A percentile compares a stretch with the other conserved stretches of the same genome.
Conservation (phyloP, 2,329 filamentous ascomycete genomes). For the Diaporthe vaccinii region DNA sequence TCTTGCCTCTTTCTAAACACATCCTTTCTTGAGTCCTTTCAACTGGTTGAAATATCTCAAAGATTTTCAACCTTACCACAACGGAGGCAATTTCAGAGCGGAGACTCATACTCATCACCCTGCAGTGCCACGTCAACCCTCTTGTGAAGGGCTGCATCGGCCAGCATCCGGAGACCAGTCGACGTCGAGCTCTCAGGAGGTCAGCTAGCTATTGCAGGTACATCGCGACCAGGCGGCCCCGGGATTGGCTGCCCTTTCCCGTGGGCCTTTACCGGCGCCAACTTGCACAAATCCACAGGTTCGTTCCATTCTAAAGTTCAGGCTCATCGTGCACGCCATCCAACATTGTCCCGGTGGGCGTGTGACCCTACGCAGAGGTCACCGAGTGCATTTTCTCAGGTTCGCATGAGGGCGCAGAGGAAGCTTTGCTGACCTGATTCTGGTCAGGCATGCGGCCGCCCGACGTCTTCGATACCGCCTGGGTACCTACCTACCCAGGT, state of each 20-base stretch:
- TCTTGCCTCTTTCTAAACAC: background rate
- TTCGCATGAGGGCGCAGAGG: background rate
- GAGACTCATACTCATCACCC: background rate
- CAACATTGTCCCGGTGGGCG: too few species aligned
- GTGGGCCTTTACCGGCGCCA: too few species aligned
- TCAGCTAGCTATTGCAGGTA: background rate
- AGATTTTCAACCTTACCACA: background rate
- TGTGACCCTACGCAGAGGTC: too few species aligned
- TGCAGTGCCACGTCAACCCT: constrained; percentile 10
- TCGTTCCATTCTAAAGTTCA: too few species aligned
- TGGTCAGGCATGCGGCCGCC: too few species aligned
- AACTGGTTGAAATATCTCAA: background rate
- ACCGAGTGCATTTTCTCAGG: background rate
- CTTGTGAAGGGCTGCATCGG: background rate
- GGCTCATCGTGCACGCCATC: too few species aligned
- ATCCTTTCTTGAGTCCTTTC: background rate
- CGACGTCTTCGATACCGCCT: too few species aligned
- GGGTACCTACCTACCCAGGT: too few species aligned
- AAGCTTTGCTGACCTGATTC: background rate
- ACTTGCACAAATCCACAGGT: too few species aligned
- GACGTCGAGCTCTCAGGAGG: background rate
- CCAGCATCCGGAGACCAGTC: background rate
- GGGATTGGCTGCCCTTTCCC: background rate
- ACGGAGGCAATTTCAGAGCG: background rate
- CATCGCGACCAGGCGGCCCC: background rate